Conservation (phyloP, 371 early-diverging fungal genomes). For the Gilbertella persicaria region DNA sequence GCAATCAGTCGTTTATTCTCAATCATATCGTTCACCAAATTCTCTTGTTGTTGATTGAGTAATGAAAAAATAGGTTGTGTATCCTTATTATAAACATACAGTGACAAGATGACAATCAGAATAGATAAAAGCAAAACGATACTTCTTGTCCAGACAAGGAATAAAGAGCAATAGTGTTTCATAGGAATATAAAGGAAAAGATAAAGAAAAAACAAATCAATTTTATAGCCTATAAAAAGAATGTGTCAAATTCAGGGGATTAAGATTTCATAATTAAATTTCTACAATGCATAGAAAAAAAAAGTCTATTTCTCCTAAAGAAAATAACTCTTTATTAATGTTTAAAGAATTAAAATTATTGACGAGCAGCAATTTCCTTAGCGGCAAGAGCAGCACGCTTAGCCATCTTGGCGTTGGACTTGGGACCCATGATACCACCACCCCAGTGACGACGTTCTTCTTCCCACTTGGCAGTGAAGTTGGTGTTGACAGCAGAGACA, state of each 20-base stretch:
- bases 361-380: conserved; percentile 63
- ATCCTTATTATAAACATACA: conserved; percentile 11
- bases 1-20: conserved; percentile 27
- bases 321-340: not conserved
- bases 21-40: conserved; percentile 17
- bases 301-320: not conserved
- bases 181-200: not conserved
- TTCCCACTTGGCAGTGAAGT: conserved; percentile 93
- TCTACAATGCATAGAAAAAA: not conserved
- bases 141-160: conserved; percentile 18
- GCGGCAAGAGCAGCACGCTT: conserved; percentile 79
- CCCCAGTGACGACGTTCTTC: conserved; percentile 93
- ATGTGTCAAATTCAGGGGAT: not conserved
- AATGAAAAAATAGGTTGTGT: conserved; percentile 15
- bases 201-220: not conserved
- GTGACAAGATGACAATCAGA: conserved; percentile 15
- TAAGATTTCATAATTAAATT: not conserved
- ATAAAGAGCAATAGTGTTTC: not conserved
- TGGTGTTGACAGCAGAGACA: conserved; percentile 90
- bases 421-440: conserved; percentile 96
- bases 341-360: conserved; percentile 27
- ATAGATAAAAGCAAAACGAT: conserved; percentile 14
- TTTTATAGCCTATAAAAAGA: not conserved
- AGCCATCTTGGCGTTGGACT: conserved; percentile 83
- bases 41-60: conserved; percentile 1